A percentile compares a stretch with the other conserved stretches of the same genome.
These are phyloP conservation scores for Boletus semigastroideus DNA, from an alignment of 1,284 basidiomycete species.

Conservation along the genomic window DNA sequence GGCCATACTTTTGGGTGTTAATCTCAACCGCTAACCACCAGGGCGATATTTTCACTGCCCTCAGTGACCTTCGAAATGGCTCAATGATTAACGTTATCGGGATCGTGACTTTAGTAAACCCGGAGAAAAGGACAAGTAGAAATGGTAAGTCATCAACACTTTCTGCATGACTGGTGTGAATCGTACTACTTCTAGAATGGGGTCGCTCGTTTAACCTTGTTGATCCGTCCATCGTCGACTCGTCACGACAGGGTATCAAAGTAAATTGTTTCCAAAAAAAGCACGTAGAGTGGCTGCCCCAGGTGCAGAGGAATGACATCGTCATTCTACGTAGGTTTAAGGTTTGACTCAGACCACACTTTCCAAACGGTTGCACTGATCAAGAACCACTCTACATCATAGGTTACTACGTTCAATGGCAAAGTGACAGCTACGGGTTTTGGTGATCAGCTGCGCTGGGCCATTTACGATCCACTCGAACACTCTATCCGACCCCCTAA, in stretches of 20 bases:
- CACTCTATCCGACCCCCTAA: slow-evolving; percentile 18
- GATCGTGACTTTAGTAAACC: slow-evolving; percentile 21
- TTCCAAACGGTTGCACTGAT: not conserved
- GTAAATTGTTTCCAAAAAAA: slow-evolving; percentile 54
- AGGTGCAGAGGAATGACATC: slow-evolving; percentile 37
- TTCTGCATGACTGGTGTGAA: not conserved
- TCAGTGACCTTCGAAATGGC: slow-evolving; percentile 19
- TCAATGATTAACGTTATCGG: slow-evolving; percentile 33
- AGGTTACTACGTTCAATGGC: slow-evolving; percentile 37
- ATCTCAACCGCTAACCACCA: slow-evolving; percentile 8
- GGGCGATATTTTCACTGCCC: slow-evolving; percentile 32
- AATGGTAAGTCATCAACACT: slow-evolving; percentile 24
- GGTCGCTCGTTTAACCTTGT: slow-evolving; percentile 23
- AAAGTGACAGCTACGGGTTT: slow-evolving; percentile 41
- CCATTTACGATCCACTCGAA: slow-evolving; percentile 27
- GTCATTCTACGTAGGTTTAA: slow-evolving; percentile 33
- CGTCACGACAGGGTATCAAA: slow-evolving; percentile 14
- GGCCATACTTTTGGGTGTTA: not conserved
- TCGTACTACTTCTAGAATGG: slow-evolving; percentile 28
- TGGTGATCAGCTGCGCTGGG: slow-evolving; percentile 37
- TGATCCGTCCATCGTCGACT: slow-evolving; percentile 41
- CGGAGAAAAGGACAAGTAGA: slow-evolving; percentile 21
- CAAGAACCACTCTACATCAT: not conserved
- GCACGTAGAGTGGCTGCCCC: slow-evolving; percentile 49
- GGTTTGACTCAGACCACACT: slow-evolving; percentile 14